These are phyloP conservation scores for Begonia fuchsioides DNA, from an alignment of 306 rosid species.

Conservation along the genomic window DNA sequence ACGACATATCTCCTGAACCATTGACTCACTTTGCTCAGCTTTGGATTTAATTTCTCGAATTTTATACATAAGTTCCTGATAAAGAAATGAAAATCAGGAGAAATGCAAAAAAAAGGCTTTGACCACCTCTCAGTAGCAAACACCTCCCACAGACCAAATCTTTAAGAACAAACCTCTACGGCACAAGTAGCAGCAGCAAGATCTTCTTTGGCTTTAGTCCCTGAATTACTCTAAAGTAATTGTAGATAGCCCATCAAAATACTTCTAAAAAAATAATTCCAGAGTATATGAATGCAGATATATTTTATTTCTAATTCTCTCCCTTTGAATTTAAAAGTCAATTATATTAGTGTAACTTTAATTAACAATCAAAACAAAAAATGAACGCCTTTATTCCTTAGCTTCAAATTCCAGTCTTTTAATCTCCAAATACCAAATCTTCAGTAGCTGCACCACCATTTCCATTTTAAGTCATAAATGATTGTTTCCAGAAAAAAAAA, in stretches of 20 bases:
- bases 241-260: constrained; percentile 16
- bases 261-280: neutral
- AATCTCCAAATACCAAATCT: too few species aligned
- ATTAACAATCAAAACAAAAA: too few species aligned
- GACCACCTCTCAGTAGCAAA: too few species aligned
- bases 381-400: too few species aligned
- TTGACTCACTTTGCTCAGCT: constrained; percentile 94
- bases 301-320: too few species aligned
- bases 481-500: neutral
- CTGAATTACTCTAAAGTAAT: constrained; percentile 78
- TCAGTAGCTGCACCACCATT: too few species aligned
- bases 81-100: constrained; percentile 1
- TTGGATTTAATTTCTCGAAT: constrained; percentile 86
- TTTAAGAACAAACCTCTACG: constrained; percentile 41
- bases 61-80: constrained; percentile 94
- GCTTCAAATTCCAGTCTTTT: too few species aligned
- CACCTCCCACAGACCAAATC: constrained; percentile 2
- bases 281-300: too few species aligned
- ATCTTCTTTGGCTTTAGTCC: constrained; percentile 95
- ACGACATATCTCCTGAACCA: constrained; percentile 98
- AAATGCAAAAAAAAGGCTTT: too few species aligned
- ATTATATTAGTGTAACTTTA: too few species aligned
- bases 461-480: neutral
- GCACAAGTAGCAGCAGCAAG: constrained; percentile 93
- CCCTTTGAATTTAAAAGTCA: too few species aligned